These are phyloP conservation scores for Chlorella sp. DNA, from an alignment of 139 green algal species.

Conservation along the genomic window DNA sequence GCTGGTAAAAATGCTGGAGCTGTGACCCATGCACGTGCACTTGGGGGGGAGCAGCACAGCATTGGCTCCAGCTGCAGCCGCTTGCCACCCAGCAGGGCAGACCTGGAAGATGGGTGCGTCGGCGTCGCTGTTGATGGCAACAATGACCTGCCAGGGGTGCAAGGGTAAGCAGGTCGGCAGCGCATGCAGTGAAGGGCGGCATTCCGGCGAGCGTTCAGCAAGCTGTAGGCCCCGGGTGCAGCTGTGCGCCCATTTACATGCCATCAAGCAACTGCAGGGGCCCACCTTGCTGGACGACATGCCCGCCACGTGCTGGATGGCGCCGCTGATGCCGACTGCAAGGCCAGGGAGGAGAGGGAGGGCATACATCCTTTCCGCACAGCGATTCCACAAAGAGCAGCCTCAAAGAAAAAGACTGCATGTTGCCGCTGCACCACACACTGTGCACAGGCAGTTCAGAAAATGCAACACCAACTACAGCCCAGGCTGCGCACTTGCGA, in stretches of 20 bases:
- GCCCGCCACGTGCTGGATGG: conserved; percentile 95
- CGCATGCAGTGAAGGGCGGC: no score
- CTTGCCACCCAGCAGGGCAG: no score
- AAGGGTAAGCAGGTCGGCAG: background rate
- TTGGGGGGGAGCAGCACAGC: no score
- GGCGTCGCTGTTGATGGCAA: conserved; percentile 93
- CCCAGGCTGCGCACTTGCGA: conserved; percentile 55
- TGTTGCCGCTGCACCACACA: background rate
- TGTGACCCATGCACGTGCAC: no score
- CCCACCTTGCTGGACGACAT: conserved; percentile 90
- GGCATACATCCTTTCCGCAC: no score
- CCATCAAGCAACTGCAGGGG: no score
- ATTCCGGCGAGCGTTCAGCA: no score
- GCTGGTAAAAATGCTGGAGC: no score
- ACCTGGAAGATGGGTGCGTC: conserved; percentile 88
- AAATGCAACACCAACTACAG: background rate
- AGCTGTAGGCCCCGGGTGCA: no score
- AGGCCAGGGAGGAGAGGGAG: no score
- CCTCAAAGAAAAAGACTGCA: background rate
- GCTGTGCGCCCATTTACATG: no score
- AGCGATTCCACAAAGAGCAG: background rate
- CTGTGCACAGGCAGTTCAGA: background rate
- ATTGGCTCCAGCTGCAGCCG: no score
- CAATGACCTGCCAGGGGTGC: conserved; percentile 70
- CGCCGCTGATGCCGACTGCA: conserved; percentile 92